Base-by-base conservation (phyloP, 495 filamentous ascomycete species). In the Neurospora sp. region DNA sequence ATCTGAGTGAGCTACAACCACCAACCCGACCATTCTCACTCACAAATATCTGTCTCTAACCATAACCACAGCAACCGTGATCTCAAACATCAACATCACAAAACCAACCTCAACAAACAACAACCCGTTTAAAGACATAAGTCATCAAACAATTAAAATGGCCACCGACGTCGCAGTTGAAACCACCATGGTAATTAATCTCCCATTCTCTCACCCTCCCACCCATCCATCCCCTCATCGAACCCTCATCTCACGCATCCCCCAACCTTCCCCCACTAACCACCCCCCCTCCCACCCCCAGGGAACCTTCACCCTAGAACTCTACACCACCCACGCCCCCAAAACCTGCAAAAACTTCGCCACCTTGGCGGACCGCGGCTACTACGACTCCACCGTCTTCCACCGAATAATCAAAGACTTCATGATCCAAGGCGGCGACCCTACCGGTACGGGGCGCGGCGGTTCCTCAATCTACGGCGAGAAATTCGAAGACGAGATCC, bases 351-450 rank as follows among this genome's bases (percentile, higher is more conserved):
- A 88, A 66, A 98, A 98, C 86, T 98, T 99, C 83, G 77, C 85
- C 70, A 92, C 89, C 9, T 92, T 98, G 62, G 90, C 90, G 20
- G 80, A 85, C 69, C 86, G 94, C 70, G 92, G 93, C 69, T 98
- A 97, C 87, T 99, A 97, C 89, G 89, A 94, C 82, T 82, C 82
- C 79, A 86, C 91, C 73, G 82, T 93, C 81, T 94, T 99, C 89
- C 96, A 99, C 86, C 94, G 96, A 77, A 90, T 99, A 71, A 98
- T 98, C 79, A 89, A 92, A 39, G 90, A 93, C 82, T 99, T 99
- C 86, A 98, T 98, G 96, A 89, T 96, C 73, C 96, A 99, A 85
- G 93, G 92, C 70, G 96, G 96, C 54, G 96, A 99, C 83, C 96
- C 96, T 8, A 98, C 96, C 4, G 96, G 96, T 71, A 99, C 96